phyloP scores from a whole-genome alignment of 768 basidiomycete genomes.

The Sarcomyxa edulis region DNA sequence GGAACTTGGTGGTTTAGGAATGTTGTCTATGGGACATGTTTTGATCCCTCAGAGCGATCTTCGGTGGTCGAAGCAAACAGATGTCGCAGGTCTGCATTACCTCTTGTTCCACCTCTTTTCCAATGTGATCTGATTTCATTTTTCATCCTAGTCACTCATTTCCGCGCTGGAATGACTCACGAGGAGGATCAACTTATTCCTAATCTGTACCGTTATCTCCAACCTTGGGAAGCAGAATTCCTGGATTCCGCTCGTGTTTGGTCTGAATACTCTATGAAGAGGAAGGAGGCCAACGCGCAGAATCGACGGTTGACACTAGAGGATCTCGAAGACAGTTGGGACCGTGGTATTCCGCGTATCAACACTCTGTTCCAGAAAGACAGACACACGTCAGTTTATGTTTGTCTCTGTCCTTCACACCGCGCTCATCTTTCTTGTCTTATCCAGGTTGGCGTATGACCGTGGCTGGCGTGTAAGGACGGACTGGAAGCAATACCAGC shows the following conservation, averaged over 20 bases:
- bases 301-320: conserved; percentile 95
- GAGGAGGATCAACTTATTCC: conserved; percentile 95
- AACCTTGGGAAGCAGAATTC: conserved; percentile 98
- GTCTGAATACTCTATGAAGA: conserved; percentile 99
- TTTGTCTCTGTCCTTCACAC: neutral
- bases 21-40: conserved; percentile 99
- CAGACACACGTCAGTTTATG: conserved; percentile 68
- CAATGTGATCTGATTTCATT: conserved; percentile 2
- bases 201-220: conserved; percentile 93
- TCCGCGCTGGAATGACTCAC: conserved; percentile 98
- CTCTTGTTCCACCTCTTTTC: neutral
- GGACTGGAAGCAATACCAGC: conserved; percentile 97
- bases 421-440: neutral
- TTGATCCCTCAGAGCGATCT: conserved; percentile 97
- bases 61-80: conserved; percentile 97
- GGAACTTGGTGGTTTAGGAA: conserved; percentile 96
- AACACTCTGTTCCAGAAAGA: conserved; percentile 99
- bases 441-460: conserved; percentile 82
- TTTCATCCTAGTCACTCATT: conserved; percentile 73
- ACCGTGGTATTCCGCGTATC: conserved; percentile 96
- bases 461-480: conserved; percentile 98
- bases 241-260: conserved; percentile 97
- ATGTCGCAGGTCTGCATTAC: conserved; percentile 65
- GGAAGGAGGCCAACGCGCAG: conserved; percentile 99
- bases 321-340: conserved; percentile 98